Conservation (phyloP, 495 filamentous ascomycete genomes). For the Xylaria palmicola region DNA sequence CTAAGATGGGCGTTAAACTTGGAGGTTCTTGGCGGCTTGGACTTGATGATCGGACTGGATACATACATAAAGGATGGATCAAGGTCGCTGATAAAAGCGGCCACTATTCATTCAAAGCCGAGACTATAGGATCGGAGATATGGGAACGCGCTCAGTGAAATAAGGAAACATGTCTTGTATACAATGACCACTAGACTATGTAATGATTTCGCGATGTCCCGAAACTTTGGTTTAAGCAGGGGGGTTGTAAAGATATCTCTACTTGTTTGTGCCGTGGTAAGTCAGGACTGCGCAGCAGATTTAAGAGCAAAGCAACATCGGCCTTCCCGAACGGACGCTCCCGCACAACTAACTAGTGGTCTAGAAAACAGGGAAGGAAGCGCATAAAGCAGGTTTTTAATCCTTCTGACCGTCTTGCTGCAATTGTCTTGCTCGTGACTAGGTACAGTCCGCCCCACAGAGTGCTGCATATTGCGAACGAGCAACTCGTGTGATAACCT, state of each 20-base stretch:
- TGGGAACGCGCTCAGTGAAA: background rate
- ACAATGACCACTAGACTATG: conserved; percentile 1
- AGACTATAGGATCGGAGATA: background rate
- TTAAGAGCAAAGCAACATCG: no score
- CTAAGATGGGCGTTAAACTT: background rate
- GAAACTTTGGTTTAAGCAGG: no score
- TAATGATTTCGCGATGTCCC: background rate
- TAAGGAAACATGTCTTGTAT: background rate
- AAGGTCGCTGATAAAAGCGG: background rate
- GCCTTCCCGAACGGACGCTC: background rate
- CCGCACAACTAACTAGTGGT: no score
- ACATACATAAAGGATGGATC: background rate
- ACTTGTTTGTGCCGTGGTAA: no score
- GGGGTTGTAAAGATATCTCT: no score
- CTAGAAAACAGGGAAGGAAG: background rate
- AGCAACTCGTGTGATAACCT: background rate
- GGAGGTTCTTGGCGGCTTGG: background rate
- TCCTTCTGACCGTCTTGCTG: no score
- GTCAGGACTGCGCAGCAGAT: no score
- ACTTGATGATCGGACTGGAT: background rate
- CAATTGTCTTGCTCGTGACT: background rate
- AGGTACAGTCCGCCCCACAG: background rate
- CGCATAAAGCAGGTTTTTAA: background rate
- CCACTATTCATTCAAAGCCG: background rate
- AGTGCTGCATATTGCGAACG: background rate